phyloP scores from a whole-genome alignment of 441 rosid species.

The Breynia disticha region DNA sequence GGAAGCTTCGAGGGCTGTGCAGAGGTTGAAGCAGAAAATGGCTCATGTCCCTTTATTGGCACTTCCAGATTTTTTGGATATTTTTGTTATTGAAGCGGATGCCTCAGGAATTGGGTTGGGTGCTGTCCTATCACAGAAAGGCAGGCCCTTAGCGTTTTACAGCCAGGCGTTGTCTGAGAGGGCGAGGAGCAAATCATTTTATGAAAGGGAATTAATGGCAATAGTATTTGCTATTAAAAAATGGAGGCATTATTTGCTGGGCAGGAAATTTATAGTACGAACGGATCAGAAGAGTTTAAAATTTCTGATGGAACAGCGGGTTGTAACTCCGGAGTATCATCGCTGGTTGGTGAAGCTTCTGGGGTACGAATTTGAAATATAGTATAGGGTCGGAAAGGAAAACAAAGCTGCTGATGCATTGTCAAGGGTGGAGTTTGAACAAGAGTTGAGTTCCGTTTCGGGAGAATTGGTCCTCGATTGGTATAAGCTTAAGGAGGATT shows the following conservation, averaged over 20 bases:
- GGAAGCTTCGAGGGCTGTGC: neutral
- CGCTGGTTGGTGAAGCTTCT: neutral
- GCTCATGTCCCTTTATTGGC: neutral
- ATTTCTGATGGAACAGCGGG: neutral
- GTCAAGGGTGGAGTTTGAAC: neutral
- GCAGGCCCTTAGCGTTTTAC: neutral
- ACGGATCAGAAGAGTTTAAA: neutral
- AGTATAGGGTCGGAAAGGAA: neutral
- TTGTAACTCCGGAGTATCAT: neutral
- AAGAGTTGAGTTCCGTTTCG: neutral
- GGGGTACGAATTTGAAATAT: neutral
- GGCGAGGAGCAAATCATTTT: neutral
- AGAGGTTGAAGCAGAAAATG: neutral
- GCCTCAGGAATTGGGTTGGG: neutral
- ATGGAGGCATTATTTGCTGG: neutral
- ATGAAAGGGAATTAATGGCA: slow-evolving; percentile 3
- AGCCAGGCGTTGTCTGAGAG: neutral
- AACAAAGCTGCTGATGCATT: neutral
- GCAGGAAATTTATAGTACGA: neutral
- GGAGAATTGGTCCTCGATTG: neutral
- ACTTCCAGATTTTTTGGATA: neutral
- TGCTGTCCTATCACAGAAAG: neutral
- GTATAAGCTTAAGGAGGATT: neutral
- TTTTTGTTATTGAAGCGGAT: neutral
- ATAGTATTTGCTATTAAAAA: neutral